Conservation (phyloP, 129 eudicot genomes). For the Centella asiatica region DNA sequence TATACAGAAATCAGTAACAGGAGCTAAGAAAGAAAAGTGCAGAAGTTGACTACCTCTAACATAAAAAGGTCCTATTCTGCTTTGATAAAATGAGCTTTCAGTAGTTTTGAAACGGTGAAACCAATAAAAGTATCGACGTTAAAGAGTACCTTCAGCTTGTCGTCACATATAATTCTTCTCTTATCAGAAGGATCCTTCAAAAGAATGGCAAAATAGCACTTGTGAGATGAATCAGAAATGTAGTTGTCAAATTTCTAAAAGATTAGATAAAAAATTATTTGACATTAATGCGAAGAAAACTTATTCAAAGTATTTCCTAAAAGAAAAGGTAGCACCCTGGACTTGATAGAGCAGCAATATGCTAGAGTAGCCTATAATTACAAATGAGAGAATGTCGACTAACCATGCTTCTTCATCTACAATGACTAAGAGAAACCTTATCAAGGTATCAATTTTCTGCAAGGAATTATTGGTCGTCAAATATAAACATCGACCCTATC, state of each 20-base stretch:
- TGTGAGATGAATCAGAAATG: neutral
- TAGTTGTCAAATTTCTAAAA: neutral
- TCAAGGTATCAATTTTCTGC: no score
- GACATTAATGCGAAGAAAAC: neutral
- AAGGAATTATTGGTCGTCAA: no score
- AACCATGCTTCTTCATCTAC: no score
- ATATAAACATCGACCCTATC: no score
- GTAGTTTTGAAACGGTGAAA: conserved; percentile 47
- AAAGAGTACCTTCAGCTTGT: conserved; percentile 48
- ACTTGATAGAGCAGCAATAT: no score
- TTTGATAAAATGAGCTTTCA: conserved; percentile 48
- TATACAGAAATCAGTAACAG: no score
- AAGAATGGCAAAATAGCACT: neutral
- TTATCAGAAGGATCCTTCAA: conserved; percentile 56
- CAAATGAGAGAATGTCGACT: no score
- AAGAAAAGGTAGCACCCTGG: neutral
- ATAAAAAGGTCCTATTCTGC: conserved; percentile 5
- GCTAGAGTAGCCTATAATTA: no score
- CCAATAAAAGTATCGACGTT: conserved; percentile 40
- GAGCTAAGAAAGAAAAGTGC: no score
- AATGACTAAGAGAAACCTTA: no score
- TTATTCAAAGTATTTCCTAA: no score
- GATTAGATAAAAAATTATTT: no score
- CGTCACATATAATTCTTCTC: conserved; percentile 46
- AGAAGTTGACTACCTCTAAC: neutral